Evolutionary conservation across 352 stramenopile genomes (phyloP).

Genomic region (Phytophthora fragariaefolia): DNA sequence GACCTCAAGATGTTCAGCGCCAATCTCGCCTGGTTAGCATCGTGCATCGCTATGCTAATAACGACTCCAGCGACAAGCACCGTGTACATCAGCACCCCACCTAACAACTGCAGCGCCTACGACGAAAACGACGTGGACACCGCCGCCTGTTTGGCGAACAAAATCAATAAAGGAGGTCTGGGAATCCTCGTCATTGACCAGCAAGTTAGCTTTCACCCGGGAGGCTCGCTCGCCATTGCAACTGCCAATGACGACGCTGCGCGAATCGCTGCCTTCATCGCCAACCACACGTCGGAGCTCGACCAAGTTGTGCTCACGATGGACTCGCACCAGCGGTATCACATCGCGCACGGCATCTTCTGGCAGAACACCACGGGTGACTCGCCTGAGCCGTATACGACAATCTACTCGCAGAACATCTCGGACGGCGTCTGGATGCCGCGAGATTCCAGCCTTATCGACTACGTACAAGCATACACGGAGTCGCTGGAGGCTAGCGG

Average conservation of each 20-base stretch:
- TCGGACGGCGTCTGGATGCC: slow-evolving; percentile 49
- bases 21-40: slow-evolving; percentile 7
- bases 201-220: slow-evolving; percentile 95
- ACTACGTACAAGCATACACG: slow-evolving; percentile 90
- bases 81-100: slow-evolving; percentile 14
- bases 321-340: slow-evolving; percentile 93
- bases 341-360: slow-evolving; percentile 94
- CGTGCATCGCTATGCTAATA: slow-evolving; percentile 7
- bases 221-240: slow-evolving; percentile 91
- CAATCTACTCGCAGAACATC: slow-evolving; percentile 88
- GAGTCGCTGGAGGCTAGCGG: slow-evolving; percentile 74
- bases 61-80: neutral
- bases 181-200: slow-evolving; percentile 92
- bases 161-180: slow-evolving; percentile 42
- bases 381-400: slow-evolving; percentile 88
- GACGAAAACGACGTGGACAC: slow-evolving; percentile 22
- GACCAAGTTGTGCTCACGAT: slow-evolving; percentile 93
- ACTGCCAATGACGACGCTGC: slow-evolving; percentile 85
- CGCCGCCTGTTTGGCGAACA: slow-evolving; percentile 36
- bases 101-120: slow-evolving; percentile 27
- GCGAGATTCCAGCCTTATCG: slow-evolving; percentile 54
- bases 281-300: slow-evolving; percentile 53
- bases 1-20: slow-evolving; percentile 8
- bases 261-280: slow-evolving; percentile 88
- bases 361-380: slow-evolving; percentile 72